A percentile compares a stretch with the other conserved stretches of the same genome.
Evolutionary conservation across 306 rosid species (phyloP).

Genomic region (Abrus pulchellus): DNA sequence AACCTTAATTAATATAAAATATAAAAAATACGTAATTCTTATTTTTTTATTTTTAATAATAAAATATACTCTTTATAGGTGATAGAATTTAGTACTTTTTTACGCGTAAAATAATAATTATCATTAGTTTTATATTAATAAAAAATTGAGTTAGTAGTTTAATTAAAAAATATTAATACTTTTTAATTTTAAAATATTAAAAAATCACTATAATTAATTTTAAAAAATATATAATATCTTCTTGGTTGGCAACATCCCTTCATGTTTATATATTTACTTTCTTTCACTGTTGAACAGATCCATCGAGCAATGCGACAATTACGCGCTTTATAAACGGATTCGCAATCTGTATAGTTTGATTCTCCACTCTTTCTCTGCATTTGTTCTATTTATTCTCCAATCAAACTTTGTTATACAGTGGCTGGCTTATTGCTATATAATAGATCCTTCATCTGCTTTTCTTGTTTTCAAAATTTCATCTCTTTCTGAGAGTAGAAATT

Average conservation of each 20-base stretch:
- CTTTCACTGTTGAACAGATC: not conserved
- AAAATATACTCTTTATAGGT: too few species aligned
- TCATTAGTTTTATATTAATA: too few species aligned
- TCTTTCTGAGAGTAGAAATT: not conserved
- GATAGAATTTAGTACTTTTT: too few species aligned
- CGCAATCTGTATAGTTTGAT: too few species aligned
- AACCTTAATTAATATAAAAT: not conserved
- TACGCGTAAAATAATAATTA: too few species aligned
- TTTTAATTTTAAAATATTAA: too few species aligned
- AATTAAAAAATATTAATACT: not conserved
- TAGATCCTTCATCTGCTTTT: not conserved
- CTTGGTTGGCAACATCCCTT: not conserved
- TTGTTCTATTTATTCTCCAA: not conserved
- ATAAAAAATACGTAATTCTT: not conserved
- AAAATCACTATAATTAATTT: too few species aligned
- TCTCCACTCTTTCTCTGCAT: not conserved
- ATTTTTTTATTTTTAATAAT: not conserved
- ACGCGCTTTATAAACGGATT: slow-evolving; percentile 25
- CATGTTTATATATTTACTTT: not conserved
- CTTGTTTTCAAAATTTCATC: not conserved
- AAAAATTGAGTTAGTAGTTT: too few species aligned
- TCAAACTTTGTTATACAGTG: not conserved
- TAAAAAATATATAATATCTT: too few species aligned
- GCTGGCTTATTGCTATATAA: not conserved
- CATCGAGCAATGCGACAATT: not conserved